Base-by-base conservation (phyloP, 495 filamentous ascomycete species). In the Pyrenopolyporus hunteri region DNA sequence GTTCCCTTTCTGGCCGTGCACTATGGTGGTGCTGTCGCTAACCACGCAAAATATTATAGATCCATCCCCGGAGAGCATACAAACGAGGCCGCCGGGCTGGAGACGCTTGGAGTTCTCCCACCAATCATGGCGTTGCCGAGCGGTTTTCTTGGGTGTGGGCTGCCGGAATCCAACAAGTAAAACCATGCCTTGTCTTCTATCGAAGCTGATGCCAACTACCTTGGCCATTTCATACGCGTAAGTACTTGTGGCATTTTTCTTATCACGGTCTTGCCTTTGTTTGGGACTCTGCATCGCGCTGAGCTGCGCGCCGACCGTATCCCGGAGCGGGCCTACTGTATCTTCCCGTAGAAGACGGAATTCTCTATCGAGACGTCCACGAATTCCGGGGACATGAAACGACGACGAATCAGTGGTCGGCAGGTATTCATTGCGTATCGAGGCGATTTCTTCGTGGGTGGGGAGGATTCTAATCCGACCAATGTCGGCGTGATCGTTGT, bases 301-400 rank as follows among this genome's bases (percentile, higher is more conserved):
- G 37, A 80, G 68, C 13, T 80, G 74, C 3, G 71, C 53, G 10
- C 71, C 72, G 4, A 87, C 77, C 4, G 80, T 79, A 64, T 89
- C 85, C 36, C 83, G 73, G 2, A 90, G 74, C 59, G 83, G 83
- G 3, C 87, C 86, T 1, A 87, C 69, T 1, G 80, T 86, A 66
- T 90, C 86, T 70, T 89, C 85, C 9, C 87, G 76, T 5, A 89
- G 71, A 3, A 91, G 77, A 13, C 88, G 79, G 54, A 92, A 91
- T 59, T 92, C 85, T 47, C 84, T 74, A 64, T 93, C 88, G 0
- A 93, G 69, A 0, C 89, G 75, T 0, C 88, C 82, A 1, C 69
- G 70, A 8, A 88, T 74, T 5, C 87, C 88, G 8, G 71, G 59
- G 2, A 83, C 57, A 68, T 92, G 87, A 66, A 80, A 80, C 31